These are phyloP conservation scores for Cladosporium colombiae DNA, from an alignment of 2,329 filamentous ascomycete species.

Conservation along the genomic window DNA sequence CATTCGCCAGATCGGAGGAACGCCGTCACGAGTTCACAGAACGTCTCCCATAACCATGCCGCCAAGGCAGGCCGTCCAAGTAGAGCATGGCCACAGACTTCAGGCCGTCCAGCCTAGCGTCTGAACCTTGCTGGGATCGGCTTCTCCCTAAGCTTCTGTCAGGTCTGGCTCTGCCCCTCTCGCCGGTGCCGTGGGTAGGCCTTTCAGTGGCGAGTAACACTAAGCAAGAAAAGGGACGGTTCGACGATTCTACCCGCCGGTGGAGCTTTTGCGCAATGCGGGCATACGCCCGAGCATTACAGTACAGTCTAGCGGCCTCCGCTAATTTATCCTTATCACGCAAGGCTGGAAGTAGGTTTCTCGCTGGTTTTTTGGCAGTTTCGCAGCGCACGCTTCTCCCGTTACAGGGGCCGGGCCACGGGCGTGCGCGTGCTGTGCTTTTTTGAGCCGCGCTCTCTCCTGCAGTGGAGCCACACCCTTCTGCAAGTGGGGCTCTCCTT, in stretches of 20 bases:
- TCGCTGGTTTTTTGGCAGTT: slow-evolving; percentile 7
- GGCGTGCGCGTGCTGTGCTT: not conserved
- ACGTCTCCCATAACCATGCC: not conserved
- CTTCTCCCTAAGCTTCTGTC: slow-evolving; percentile 12
- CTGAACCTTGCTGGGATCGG: slow-evolving; percentile 8
- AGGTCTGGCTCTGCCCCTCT: not conserved
- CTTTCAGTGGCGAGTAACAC: not conserved
- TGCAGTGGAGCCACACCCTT: not conserved
- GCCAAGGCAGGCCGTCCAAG: slow-evolving; percentile 20
- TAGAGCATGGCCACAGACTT: slow-evolving; percentile 13
- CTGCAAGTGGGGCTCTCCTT: not conserved
- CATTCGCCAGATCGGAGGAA: not conserved
- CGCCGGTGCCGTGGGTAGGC: not conserved
- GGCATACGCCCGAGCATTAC: slow-evolving; percentile 12
- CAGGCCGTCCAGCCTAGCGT: not conserved
- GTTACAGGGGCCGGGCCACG: not conserved
- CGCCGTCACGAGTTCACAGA: not conserved
- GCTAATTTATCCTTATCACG: not conserved
- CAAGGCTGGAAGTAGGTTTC: slow-evolving; percentile 19
- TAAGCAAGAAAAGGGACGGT: not conserved
- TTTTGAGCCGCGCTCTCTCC: not conserved
- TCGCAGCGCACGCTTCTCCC: not conserved
- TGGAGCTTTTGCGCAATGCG: slow-evolving; percentile 9
- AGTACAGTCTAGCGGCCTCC: too few relatives aligned
- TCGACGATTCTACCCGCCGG: not conserved